These are phyloP conservation scores for Leucogyrophana mollusca DNA, from an alignment of 768 basidiomycete species.

Conservation along the genomic window DNA sequence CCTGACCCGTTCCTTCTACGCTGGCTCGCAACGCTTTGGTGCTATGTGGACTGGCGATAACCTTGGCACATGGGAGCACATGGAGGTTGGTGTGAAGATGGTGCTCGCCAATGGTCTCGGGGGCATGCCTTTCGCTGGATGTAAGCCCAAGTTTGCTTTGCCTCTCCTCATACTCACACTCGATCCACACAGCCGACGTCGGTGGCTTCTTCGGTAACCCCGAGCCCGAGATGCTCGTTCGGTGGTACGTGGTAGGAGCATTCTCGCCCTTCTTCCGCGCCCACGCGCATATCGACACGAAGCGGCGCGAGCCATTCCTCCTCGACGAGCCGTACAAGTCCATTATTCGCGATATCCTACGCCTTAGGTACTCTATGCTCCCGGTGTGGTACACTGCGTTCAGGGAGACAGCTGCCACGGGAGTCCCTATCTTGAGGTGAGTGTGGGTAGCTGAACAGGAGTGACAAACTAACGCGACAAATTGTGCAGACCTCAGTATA, in stretches of 20 bases:
- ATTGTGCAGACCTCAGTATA: slow-evolving; percentile 97
- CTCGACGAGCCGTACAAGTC: slow-evolving; percentile 87
- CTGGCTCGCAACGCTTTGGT: slow-evolving; percentile 93
- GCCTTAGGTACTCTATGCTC: slow-evolving; percentile 81
- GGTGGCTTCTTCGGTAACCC: slow-evolving; percentile 99
- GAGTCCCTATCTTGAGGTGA: slow-evolving; percentile 81
- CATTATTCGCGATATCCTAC: slow-evolving; percentile 74
- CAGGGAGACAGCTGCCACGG: slow-evolving; percentile 79
- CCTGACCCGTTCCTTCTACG: slow-evolving; percentile 91
- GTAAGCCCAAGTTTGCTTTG: too few species aligned
- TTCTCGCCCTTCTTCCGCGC: slow-evolving; percentile 99
- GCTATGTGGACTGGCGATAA: slow-evolving; percentile 99
- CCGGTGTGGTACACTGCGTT: slow-evolving; percentile 99
- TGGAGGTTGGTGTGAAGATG: slow-evolving; percentile 93
- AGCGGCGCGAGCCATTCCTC: slow-evolving; percentile 94
- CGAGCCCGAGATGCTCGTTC: slow-evolving; percentile 87
- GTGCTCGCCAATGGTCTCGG: slow-evolving; percentile 84
- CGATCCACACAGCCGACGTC: slow-evolving; percentile 97
- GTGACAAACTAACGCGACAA: too few species aligned
- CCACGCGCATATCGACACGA: slow-evolving; percentile 97
- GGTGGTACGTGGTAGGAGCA: slow-evolving; percentile 96
- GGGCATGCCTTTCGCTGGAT: slow-evolving; percentile 89
- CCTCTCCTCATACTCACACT: background rate
- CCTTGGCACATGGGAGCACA: slow-evolving; percentile 96
- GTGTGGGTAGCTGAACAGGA: too few species aligned